Conservation (phyloP, 176 grass and related monocot genomes). For the Triticum monococcum region DNA sequence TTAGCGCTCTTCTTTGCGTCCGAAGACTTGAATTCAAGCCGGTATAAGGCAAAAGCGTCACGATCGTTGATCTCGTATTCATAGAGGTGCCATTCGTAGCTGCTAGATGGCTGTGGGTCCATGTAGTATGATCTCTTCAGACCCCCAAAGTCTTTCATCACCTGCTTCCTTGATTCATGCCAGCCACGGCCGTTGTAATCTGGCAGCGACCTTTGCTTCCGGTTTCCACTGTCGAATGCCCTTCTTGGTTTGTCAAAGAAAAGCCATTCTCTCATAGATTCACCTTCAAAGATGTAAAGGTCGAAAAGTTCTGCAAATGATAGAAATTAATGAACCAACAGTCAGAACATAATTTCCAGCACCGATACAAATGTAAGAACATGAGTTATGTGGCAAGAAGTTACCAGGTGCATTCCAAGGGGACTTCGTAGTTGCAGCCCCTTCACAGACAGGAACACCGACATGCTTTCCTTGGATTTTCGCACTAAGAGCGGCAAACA, state of each 20-base stretch:
- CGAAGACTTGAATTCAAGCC: constrained; percentile 81
- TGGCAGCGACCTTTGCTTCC: constrained; percentile 88
- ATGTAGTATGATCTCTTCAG: constrained; percentile 95
- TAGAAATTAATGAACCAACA: constrained; percentile 34
- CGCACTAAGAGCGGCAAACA: constrained; percentile 86
- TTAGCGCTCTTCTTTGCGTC: constrained; percentile 78
- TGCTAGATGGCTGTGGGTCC: constrained; percentile 78
- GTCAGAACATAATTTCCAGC: constrained; percentile 22
- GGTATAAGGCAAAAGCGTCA: constrained; percentile 74
- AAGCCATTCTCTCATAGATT: constrained; percentile 94
- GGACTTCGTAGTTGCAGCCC: constrained; percentile 84
- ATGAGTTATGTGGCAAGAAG: constrained; percentile 13
- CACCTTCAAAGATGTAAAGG: constrained; percentile 85
- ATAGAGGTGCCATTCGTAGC: constrained; percentile 90
- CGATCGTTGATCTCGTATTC: constrained; percentile 91
- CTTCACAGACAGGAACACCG: constrained; percentile 91
- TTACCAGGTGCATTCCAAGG: constrained; percentile 93
- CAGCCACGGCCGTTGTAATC: constrained; percentile 85
- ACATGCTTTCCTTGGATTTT: constrained; percentile 85
- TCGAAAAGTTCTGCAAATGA: constrained; percentile 76
- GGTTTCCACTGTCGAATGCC: constrained; percentile 85
- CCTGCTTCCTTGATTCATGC: constrained; percentile 94
- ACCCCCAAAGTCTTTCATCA: constrained; percentile 90
- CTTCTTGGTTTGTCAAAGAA: constrained; percentile 95
- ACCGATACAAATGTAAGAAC: background rate